Percentiles rank a stretch among this genome's conserved stretches.
These are phyloP conservation scores for Wallacemonas rigidus DNA, from an alignment of 208 protist species.

Conservation along the genomic window DNA sequence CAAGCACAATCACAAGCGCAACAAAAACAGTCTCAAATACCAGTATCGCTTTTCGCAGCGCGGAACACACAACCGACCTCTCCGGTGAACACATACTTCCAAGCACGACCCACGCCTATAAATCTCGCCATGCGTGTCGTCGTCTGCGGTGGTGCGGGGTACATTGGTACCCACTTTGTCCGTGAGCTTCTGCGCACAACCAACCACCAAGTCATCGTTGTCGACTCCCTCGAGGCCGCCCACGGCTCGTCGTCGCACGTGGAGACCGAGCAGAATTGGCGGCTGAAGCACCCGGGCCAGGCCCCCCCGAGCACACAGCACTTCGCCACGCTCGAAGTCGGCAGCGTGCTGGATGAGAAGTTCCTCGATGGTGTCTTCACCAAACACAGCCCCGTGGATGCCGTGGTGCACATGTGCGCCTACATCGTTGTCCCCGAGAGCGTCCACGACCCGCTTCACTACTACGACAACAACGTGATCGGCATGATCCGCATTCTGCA, in stretches of 20 bases:
- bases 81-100: too few species aligned
- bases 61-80: too few species aligned
- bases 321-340: slow-evolving; percentile 67
- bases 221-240: slow-evolving; percentile 90
- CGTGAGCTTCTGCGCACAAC: slow-evolving; percentile 86
- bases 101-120: too few species aligned
- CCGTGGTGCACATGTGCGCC: slow-evolving; percentile 96
- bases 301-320: slow-evolving; percentile 17
- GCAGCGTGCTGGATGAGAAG: slow-evolving; percentile 82
- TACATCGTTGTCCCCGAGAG: slow-evolving; percentile 95
- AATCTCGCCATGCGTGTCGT: slow-evolving; percentile 73
- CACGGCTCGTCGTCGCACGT: slow-evolving; percentile 69
- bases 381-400: slow-evolving; percentile 77
- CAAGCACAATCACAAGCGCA: background rate
- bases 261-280: slow-evolving; percentile 56
- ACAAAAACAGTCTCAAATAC: too few species aligned
- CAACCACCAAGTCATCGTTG: slow-evolving; percentile 90
- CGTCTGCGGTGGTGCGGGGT: slow-evolving; percentile 97
- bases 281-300: slow-evolving; percentile 15
- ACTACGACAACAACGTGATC: slow-evolving; percentile 97
- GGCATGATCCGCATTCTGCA: slow-evolving; percentile 93
- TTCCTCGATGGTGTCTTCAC: slow-evolving; percentile 91
- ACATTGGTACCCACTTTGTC: slow-evolving; percentile 97
- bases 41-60: too few species aligned
- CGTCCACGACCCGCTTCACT: slow-evolving; percentile 87